Evolutionary conservation across 2,329 filamentous ascomycete genomes (phyloP), one percentile per base, ranked within the genome.

Genomic region (Thielaviopsis euricoi): DNA sequence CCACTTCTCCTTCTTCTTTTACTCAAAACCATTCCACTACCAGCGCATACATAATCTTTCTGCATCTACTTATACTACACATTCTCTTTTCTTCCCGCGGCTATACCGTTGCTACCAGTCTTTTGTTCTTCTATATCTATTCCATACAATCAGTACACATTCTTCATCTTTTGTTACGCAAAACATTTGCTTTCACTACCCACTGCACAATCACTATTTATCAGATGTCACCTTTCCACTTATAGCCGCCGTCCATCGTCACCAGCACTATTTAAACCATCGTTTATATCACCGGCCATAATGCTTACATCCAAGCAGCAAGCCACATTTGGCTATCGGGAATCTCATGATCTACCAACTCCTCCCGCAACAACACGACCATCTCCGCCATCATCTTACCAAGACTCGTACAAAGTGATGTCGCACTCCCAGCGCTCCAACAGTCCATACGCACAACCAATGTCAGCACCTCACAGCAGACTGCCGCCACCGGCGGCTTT

Each of bases 391-490:
- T 69, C 78, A 67, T 73, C 69, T 64, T 71, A 73, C 62, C 72
- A 73, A 71, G 77, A 80, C 62, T 67, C 67, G 55, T 71, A 73
- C 62, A 75, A 74, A 64, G 62, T 69, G 60, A 62, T 70, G 58
- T 65, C 71, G 60, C 64, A 68, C 62, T 64, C 70, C 61, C 69
- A 71, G 61, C 71, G 69, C 51, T 73, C 71, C 65, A 70, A 73
- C 66, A 77, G 40, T 17, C 55, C 40, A n/a, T 57, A 53, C n/a
- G 75, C 66, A 72, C 76, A 77, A 72, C 72, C 72, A 69, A 87
- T 87, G 84, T 83, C 83, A 66, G 79, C 77, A 66, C 78, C 82
- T 69, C 83, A 84, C 70, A 80, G 83, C 70, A 81, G 80, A 65
- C 72, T 87, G 73, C 85, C 85, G 68, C 79, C 80, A 59, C 82